Base-by-base conservation (phyloP, 352 stramenopile genomes). In the Globisporangium polare region DNA sequence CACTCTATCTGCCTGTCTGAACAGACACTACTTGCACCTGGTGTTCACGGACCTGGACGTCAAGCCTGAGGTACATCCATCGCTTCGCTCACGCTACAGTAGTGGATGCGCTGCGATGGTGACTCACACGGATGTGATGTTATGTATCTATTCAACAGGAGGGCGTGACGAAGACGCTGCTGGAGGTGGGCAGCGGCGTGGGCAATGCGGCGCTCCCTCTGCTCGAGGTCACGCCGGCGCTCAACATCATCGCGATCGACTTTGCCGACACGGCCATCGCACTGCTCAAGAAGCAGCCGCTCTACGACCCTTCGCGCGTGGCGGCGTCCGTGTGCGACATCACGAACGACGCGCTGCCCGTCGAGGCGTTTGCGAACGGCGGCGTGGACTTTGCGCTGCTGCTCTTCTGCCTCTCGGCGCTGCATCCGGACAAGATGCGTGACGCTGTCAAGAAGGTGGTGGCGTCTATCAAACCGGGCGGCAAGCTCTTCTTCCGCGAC, bases 161-260 rank as follows among this genome's bases (percentile, higher is more conserved):
- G 0, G 72, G 72, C 9, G 47, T 86, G 60, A 80, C 66, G 18
- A 83, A 77, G 65, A 81, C 69, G 66, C 63, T 98, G 55, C 74
- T 98, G 18, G 96, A 99, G 80, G 85, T 99, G 41, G 96, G 96
- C 12, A 97, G 92, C 68, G 96, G 96, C 9, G 95, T 98, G 8
- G 96, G 96, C 41, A 99, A 98, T 71, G 92, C 94, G 8, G 84
- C 97, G 39, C 77, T 98, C 43, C 96, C 96, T 26, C 71, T 99
- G 35, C 72, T 98, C n/a, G 90, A 98, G 65, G 64, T 97, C 47
- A 96, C 96, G 53, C 75, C 85, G 29, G 75, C 74, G 63, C 88
- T 95, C 24, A 72, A 86, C 49, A 88, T 98, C 65, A 74, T 97
- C 33, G 90, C 89, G n/a, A 88, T 98, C 49, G 96, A 99, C 69